These are phyloP conservation scores for Huntiella moniliformis DNA, from an alignment of 2,329 filamentous ascomycete genomes.

Conservation along the genomic window DNA sequence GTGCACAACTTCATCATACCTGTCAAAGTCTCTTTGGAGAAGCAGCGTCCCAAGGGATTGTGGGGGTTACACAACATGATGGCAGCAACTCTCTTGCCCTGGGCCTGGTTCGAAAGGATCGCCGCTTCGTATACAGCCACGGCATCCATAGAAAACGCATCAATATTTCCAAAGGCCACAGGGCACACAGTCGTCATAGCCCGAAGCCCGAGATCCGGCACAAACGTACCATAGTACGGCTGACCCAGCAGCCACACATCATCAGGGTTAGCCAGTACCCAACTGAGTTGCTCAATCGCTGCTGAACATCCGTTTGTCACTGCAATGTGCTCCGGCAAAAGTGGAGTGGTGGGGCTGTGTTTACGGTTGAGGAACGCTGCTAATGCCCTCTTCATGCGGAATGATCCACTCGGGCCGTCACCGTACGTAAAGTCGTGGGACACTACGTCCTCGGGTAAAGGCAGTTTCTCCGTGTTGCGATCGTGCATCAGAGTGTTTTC, in stretches of 20 bases:
- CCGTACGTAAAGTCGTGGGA: constrained; percentile 23
- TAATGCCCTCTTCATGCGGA: constrained; percentile 18
- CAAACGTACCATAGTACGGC: constrained; percentile 30
- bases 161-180: constrained; percentile 25
- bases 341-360: constrained; percentile 16
- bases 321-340: constrained; percentile 19
- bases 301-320: constrained; percentile 24
- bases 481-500: constrained; percentile 35
- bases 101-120: constrained; percentile 20
- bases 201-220: constrained; percentile 25
- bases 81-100: constrained; percentile 24
- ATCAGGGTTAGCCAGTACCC: constrained; percentile 22
- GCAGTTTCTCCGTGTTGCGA: constrained; percentile 23
- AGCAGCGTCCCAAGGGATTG: constrained; percentile 32
- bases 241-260: constrained; percentile 24
- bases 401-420: constrained; percentile 22
- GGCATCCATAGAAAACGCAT: constrained; percentile 24
- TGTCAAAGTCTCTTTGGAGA: constrained; percentile 22
- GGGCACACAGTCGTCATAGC: constrained; percentile 24
- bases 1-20: constrained; percentile 28
- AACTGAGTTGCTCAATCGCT: constrained; percentile 23
- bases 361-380: constrained; percentile 21
- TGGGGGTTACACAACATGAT: constrained; percentile 33
- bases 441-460: constrained; percentile 19
- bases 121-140: constrained; percentile 27